Base-by-base conservation (phyloP, 2,329 filamentous ascomycete genomes). In the Colletotrichum scovillei region DNA sequence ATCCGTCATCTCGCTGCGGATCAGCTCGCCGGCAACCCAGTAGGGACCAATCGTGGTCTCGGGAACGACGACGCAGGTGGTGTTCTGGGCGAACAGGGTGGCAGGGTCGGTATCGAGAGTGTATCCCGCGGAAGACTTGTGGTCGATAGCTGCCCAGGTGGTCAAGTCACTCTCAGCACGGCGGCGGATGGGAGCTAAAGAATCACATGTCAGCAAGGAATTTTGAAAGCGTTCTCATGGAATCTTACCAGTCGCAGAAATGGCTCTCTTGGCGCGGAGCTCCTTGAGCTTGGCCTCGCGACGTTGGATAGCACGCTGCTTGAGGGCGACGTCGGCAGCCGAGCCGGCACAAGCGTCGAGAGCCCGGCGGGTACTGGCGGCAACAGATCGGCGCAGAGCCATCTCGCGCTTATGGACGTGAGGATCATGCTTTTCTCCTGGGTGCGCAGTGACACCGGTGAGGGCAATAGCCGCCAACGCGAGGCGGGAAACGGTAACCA, bases 1-100 rank as follows among this genome's bases (percentile, higher is more conserved):
- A 11, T 69, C 60, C 7, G 30, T 63, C n/a, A 69, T 52, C 52
- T 69, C 59, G 24, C 30, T 35, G 19, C 67, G 67, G 26, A 69
- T 60, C 26, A 53, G 35, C 49, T 69, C 46, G 22, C 67, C 67
- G 28, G 59, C 30, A 14, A 69, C 60, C 30, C 56, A 59, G 30
- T 59, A 59, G 12, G 57, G 57, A 22, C 42, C 42, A 49, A 49
- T 49, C 3, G 42, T 49, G 8, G 42, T 49, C 42, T 49, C 42
- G 42, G 42, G 42, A 22, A 49, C 42, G 19, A 49, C 42, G 7
- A 49, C 42, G 19, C 42, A 49, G 19, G 42, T 49, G 19, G 42
- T 49, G 8, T 49, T 49, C 42, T 49, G 42, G 42, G 42, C 42
- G 19, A 49, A 49, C 8, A 49, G 42, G n/a, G 42, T 49, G 19